Evolutionary conservation across 768 basidiomycete genomes (phyloP).

Genomic region (Hygrophoropsis aurantiaca): DNA sequence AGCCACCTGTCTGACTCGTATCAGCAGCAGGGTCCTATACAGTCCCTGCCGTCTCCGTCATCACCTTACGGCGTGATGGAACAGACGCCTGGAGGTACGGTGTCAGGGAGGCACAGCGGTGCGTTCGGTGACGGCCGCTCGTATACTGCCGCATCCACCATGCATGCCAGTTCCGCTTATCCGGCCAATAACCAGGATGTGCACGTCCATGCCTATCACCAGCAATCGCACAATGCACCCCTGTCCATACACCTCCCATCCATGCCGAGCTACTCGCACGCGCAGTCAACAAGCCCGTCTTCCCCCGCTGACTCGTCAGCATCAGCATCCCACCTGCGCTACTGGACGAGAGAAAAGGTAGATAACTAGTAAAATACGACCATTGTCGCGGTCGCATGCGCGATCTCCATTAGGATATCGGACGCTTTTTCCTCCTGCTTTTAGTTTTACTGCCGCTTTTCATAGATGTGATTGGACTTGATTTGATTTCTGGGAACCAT

Average conservation of each 20-base stretch:
- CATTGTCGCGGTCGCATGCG: conserved; percentile 3
- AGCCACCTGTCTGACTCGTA: conserved; percentile 31
- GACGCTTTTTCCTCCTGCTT: conserved; percentile 8
- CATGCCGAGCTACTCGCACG: conserved; percentile 23
- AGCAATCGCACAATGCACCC: conserved; percentile 21
- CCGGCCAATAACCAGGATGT: conserved; percentile 11
- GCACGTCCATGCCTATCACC: conserved; percentile 22
- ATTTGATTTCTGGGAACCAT: too few relatives aligned
- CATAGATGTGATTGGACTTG: not conserved
- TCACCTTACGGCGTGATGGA: conserved; percentile 29
- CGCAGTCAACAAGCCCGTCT: conserved; percentile 17
- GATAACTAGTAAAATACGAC: conserved; percentile 5
- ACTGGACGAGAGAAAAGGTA: conserved; percentile 25
- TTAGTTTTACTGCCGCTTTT: not conserved
- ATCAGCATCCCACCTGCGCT: conserved; percentile 24
- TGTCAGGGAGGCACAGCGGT: conserved; percentile 19
- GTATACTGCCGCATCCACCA: conserved; percentile 26
- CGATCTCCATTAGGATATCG: conserved; percentile 14
- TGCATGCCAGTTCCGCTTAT: conserved; percentile 28
- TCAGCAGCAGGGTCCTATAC: conserved; percentile 30
- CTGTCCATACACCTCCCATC: conserved; percentile 13
- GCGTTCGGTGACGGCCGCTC: conserved; percentile 20
- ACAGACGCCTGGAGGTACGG: conserved; percentile 18
- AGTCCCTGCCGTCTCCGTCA: conserved; percentile 25
- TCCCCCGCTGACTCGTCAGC: conserved; percentile 27